Evolutionary conservation across 1,139 yeast species (phyloP).

Genomic region (Nakaseomyces sp.): DNA sequence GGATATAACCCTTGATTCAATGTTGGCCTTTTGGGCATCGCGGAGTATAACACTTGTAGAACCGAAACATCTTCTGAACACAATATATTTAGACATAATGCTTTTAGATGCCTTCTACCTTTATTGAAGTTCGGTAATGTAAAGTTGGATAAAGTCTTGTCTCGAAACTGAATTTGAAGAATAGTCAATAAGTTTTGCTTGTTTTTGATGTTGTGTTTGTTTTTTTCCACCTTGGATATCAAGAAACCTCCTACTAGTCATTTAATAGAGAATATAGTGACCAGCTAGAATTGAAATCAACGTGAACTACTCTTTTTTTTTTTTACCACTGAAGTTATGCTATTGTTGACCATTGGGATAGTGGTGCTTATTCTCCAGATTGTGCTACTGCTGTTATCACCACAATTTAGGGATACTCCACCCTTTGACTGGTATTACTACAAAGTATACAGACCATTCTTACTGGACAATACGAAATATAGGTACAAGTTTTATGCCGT

Average conservation of each 20-base stretch:
- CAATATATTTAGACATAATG: neutral
- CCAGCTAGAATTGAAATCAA: too few species aligned
- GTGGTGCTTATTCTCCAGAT: slow-evolving; percentile 15
- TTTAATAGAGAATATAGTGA: too few species aligned
- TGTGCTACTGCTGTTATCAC: slow-evolving; percentile 23
- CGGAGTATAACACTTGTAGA: neutral
- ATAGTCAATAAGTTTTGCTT: too few species aligned
- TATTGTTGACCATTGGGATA: neutral
- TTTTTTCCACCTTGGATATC: too few species aligned
- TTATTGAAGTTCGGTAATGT: too few species aligned
- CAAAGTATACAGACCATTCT: slow-evolving; percentile 20
- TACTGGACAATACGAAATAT: slow-evolving; percentile 19
- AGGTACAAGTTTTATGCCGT: slow-evolving; percentile 26
- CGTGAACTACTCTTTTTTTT: too few species aligned
- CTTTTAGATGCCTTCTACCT: too few species aligned
- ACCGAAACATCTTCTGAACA: neutral
- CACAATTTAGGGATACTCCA: slow-evolving; percentile 15
- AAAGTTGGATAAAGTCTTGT: too few species aligned
- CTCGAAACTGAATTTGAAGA: too few species aligned
- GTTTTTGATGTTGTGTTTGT: too few species aligned
- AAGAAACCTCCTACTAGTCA: too few species aligned
- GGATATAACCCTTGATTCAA: slow-evolving; percentile 3
- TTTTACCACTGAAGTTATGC: too few species aligned
- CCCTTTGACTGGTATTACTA: slow-evolving; percentile 23
- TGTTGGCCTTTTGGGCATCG: slow-evolving; percentile 1